Evolutionary conservation across 441 rosid species (phyloP).

Genomic region (Adansonia grandidieri): DNA sequence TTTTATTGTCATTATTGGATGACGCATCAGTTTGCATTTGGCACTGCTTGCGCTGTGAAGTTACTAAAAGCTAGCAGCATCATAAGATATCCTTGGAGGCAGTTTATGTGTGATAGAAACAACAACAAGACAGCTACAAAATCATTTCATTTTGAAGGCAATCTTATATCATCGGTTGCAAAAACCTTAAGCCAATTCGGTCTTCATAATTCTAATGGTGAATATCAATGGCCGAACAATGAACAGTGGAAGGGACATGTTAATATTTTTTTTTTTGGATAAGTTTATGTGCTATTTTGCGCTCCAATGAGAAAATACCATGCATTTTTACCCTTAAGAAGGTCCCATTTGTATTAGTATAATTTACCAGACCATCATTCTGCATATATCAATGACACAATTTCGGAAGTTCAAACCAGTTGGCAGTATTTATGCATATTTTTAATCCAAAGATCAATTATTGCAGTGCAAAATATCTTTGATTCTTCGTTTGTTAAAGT

Average conservation of each 20-base stretch:
- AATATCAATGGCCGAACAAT: background rate
- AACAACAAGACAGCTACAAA: conserved; percentile 8
- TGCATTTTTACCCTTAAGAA: background rate
- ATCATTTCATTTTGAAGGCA: conserved; percentile 5
- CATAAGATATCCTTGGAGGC: background rate
- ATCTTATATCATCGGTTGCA: background rate
- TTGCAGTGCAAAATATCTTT: conserved; percentile 10
- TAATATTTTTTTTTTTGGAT: no score
- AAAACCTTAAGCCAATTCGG: background rate
- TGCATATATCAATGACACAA: background rate
- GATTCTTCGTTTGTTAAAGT: background rate
- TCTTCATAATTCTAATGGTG: background rate
- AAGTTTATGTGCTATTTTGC: background rate
- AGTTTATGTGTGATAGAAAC: background rate
- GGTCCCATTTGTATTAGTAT: no score
- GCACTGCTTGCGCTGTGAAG: background rate
- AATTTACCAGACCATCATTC: no score
- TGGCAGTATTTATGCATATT: background rate
- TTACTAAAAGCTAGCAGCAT: background rate
- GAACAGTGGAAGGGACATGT: background rate
- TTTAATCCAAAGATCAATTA: background rate
- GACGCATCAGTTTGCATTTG: background rate
- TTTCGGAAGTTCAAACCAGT: background rate
- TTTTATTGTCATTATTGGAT: background rate
- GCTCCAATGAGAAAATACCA: background rate